Evolutionary conservation across 2,329 filamentous ascomycete genomes (phyloP).

Genomic region (Beauveria medogensis): DNA sequence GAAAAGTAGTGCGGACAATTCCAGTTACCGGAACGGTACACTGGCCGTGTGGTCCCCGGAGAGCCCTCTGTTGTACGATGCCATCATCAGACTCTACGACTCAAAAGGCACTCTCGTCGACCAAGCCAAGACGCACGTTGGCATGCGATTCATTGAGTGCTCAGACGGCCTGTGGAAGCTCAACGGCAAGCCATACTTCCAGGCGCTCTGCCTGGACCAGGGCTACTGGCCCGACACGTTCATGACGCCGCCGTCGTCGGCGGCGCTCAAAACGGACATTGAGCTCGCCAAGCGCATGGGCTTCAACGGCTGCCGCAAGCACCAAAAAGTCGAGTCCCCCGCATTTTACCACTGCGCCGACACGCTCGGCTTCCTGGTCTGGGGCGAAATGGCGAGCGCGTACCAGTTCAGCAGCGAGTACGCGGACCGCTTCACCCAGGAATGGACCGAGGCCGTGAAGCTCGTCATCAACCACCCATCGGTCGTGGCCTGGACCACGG

Average conservation of each 20-base stretch:
- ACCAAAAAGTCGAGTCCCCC: slow-evolving; percentile 57
- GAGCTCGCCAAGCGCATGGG: slow-evolving; percentile 51
- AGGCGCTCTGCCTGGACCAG: slow-evolving; percentile 52
- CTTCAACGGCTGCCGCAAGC: slow-evolving; percentile 57
- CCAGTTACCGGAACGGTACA: too few species aligned
- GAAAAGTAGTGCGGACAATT: too few species aligned
- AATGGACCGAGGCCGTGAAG: slow-evolving; percentile 56
- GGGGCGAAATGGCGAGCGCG: slow-evolving; percentile 58
- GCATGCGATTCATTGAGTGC: slow-evolving; percentile 55
- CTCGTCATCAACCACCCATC: slow-evolving; percentile 59
- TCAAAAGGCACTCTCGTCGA: too few species aligned
- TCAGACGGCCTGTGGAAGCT: slow-evolving; percentile 51
- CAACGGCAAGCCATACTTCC: slow-evolving; percentile 52
- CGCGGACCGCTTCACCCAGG: slow-evolving; percentile 50
- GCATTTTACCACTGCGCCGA: slow-evolving; percentile 55
- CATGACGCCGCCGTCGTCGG: slow-evolving; percentile 46
- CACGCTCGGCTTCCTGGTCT: slow-evolving; percentile 51
- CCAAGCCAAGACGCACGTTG: slow-evolving; percentile 40
- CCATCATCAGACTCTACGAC: too few species aligned
- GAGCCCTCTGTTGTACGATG: too few species aligned
- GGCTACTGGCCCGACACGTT: slow-evolving; percentile 56
- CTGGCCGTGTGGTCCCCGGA: too few species aligned
- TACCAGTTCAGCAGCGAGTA: slow-evolving; percentile 38
- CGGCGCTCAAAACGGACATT: slow-evolving; percentile 43
- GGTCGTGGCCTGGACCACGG: slow-evolving; percentile 58